Base-by-base conservation (phyloP, 305 asterid species). In the Fraxinus sp. region DNA sequence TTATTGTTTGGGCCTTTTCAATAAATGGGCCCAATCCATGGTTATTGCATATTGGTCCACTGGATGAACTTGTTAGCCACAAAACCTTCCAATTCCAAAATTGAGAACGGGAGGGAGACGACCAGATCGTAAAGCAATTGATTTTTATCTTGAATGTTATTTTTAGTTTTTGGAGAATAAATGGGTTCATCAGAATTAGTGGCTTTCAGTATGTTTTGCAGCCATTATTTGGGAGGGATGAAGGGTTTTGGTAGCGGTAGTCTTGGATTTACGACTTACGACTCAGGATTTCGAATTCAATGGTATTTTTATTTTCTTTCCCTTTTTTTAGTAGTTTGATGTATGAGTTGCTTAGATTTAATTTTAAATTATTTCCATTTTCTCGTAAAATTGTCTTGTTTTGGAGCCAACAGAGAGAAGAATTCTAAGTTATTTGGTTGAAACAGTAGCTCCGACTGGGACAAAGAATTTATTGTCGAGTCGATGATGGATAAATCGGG, bases 211-310 rank as follows among this genome's bases (percentile, higher is more conserved):
- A 85, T 49, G 79, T 66, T 87, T 24, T 0, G 82, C 80, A 88
- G 88, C 77, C 92, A 86, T 82, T 90, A 86, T 13, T 79, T 91
- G 89, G 90, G 89, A 79, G 86, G 83, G 85, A 89, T 80, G 16
- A 92, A 92, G 24, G 66, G 85, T 24, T 86, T 91, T 14, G 90
- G 91, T 32, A 91, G 87, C n/a, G 90, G 89, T 9, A 82, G 35
- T 37, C 91, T 86, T 55, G 86, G 91, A n/a, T 80, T 26, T 26
- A 26, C 30, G 30, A 26, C 1, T 90, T 75, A 78, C 83, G 66
- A 49, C 5, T 80, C 18, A 49, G 5, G 70, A 68, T 68, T 68
- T 80, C 8, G 84, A 87, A 35, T 24, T 85, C 33, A 86, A 77
- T 83, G 90, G 90, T 86, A 75, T 13, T 62, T 43, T 16, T 33